Base-by-base conservation (phyloP, 2,329 filamentous ascomycete genomes). In the Harringtonia aguacate region DNA sequence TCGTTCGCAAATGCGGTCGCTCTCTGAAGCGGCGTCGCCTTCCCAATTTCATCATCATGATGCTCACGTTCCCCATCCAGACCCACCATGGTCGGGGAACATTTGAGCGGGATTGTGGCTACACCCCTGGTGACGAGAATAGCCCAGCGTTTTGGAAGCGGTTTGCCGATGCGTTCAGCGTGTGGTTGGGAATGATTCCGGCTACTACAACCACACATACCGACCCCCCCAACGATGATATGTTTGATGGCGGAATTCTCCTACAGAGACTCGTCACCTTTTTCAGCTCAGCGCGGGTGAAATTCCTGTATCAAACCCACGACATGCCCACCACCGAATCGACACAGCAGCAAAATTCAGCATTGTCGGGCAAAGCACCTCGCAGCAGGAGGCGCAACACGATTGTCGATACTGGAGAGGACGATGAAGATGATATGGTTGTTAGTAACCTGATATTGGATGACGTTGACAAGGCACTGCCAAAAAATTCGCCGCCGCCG, bases 141-240 rank as follows among this genome's bases (percentile, higher is more conserved):
- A 24, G 37, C 20, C 41, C 36, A 12, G 40, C n/a, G 3, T 46
- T 46, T n/a, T 43, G 45, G 45, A 17, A 17, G 6, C 33, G 31
- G 3, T 43, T 40, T 40, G 40, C 40, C 10, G 31, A 1, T 0
- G 37, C 36, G 4, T 40, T 46, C 22, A 18, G 24, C 6, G 22
- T 27, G 27, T 46, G 39, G 44, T 21, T 46, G n/a, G 39, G 44
- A 13, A 27, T 41, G 3, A 24, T n/a, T n/a, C n/a, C n/a, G n/a
- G n/a, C n/a, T n/a, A n/a, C n/a, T n/a, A 27, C 30, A 24, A 6
- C 21, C 3, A 15, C 29, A 39, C n/a, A n/a, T n/a, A n/a, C n/a
- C n/a, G n/a, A n/a, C n/a, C n/a, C n/a, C n/a, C n/a, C 15, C 20
- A 34, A 12, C 29, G 29, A 41, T n/a, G 33, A 30, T 21, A 22